Base-by-base conservation (phyloP, 176 grass and related monocot genomes). In the Oryza meyeriana region DNA sequence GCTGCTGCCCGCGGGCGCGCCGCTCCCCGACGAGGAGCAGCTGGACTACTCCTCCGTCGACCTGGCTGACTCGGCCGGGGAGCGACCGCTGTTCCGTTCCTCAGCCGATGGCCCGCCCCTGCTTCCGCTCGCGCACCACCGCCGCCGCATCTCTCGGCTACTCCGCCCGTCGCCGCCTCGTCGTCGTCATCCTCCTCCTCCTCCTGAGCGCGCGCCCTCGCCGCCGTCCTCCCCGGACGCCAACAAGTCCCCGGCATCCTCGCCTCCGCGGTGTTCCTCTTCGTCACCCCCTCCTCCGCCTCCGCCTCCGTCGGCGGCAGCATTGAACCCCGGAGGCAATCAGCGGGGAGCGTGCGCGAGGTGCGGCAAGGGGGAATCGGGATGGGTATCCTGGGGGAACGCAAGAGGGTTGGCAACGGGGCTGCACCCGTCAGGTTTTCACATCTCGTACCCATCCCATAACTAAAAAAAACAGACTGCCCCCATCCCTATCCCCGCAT, bases 281-380 rank as follows among this genome's bases (percentile, higher is more conserved):
- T 59, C 72, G 0, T 35, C 45, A 4, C 24, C 81, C 4, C 42
- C 80, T 30, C 29, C 62, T 8, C 68, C n/a, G n/a, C n/a, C 44
- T 17, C 45, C 45, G 0, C n/a, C n/a, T n/a, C 35, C 8, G 20
- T 18, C n/a, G 52, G 57, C 32, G 27, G 9, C 34, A 18, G 67
- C 13, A 39, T 57, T 22, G 25, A 44, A 13, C 36, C 45, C 6
- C 26, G 42, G 22, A 50, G 33, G 3, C 30, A 84, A 69, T 67
- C 86, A 76, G 84, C 70, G 89, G 10, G 66, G 77, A 20, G 50
- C 50, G 50, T 94, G 92, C 77, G 83, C 79, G 12, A 58, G 79
- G 59, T 94, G 92, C 35, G 30, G 74, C 30, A 94, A 94, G 75
- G 87, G 87, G 79, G 74, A 22, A 74, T 85, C n/a, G 90, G 86